Percentiles rank a stretch among this genome's conserved stretches.
These are phyloP conservation scores for Myrica gale DNA, from an alignment of 306 rosid genomes.

Conservation along the genomic window DNA sequence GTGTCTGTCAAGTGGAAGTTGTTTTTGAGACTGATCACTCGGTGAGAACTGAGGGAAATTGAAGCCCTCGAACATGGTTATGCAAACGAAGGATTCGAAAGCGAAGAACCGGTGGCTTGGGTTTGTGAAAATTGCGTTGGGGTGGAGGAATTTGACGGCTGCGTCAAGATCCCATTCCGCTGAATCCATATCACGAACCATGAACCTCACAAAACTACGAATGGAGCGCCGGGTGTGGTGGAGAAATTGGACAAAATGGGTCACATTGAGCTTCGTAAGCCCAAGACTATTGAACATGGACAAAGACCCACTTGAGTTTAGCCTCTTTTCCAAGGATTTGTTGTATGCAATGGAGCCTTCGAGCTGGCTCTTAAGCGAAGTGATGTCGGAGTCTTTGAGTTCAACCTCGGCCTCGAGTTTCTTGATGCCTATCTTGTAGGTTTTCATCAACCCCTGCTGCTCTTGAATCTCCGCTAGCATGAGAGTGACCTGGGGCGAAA, in stretches of 20 bases:
- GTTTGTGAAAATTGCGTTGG: constrained; percentile 49
- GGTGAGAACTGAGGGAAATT: constrained; percentile 47
- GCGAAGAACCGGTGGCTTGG: constrained; percentile 54
- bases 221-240: constrained; percentile 50
- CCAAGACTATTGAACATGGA: constrained; percentile 55
- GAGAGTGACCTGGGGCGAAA: constrained; percentile 82
- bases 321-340: constrained; percentile 53
- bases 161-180: constrained; percentile 87
- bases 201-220: constrained; percentile 52
- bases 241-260: constrained; percentile 62
- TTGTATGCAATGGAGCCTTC: constrained; percentile 37
- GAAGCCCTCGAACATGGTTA: constrained; percentile 78
- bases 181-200: constrained; percentile 76
- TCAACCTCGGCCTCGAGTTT: constrained; percentile 60
- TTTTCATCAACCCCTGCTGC: constrained; percentile 81
- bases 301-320: constrained; percentile 60
- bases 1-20: neutral
- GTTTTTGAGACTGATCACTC: constrained; percentile 20
- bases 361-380: constrained; percentile 36
- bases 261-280: constrained; percentile 36
- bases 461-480: constrained; percentile 98
- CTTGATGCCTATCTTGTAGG: constrained; percentile 74
- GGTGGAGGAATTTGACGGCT: constrained; percentile 60
- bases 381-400: constrained; percentile 24
- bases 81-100: constrained; percentile 71